Evolutionary conservation across 192 early-diverging fungal species (phyloP), one percentile per base, ranked within the genome.

Genomic region (Gaertneriomyces sp.): DNA sequence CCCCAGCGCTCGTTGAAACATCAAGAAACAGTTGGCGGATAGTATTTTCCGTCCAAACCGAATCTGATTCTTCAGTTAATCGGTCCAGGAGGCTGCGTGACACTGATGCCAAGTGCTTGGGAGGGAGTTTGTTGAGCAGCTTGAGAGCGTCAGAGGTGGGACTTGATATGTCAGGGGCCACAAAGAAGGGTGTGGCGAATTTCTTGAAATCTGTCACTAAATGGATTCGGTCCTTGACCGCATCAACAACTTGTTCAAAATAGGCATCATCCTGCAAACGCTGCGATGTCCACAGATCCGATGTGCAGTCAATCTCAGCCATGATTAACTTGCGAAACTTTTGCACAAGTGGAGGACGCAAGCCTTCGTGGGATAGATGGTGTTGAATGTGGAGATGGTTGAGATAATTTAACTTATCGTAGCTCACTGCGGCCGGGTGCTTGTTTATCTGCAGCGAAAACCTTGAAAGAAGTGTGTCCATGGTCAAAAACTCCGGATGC

Each of bases 351-450:
- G 10, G 11, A 25, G 11, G 0, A 43, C 14, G 11, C 11, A 12
- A 43, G 20, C 11, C 14, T 60, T 57, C 58, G 9, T 12, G 25
- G 25, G 45, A 46, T 19, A 78, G 66, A n/a, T 58, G 19, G 19
- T 68, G 61, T 0, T 49, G 64, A 61, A 81, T 74, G 67, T 93
- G 89, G 42, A 84, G 83, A 61, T 89, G 86, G 71, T 93, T 91
- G 42, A 93, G 78, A 75, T 81, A 85, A 64, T 89, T 84, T 10
- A 93, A 68, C 64, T 88, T 89, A n/a, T 83, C 81, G 44, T 76
- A 77, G 43, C 80, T 69, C 4, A 93, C 88, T 6, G 89, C 77
- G 1, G 85, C 80, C 20, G 78, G 76, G 0, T 87, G 85, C 41
- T 85, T 82, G 61, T 87, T 81, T 44, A 92, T 58, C 5, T 82